These are phyloP conservation scores for Fomitopsis serialis DNA, from an alignment of 768 basidiomycete species.

Conservation along the genomic window DNA sequence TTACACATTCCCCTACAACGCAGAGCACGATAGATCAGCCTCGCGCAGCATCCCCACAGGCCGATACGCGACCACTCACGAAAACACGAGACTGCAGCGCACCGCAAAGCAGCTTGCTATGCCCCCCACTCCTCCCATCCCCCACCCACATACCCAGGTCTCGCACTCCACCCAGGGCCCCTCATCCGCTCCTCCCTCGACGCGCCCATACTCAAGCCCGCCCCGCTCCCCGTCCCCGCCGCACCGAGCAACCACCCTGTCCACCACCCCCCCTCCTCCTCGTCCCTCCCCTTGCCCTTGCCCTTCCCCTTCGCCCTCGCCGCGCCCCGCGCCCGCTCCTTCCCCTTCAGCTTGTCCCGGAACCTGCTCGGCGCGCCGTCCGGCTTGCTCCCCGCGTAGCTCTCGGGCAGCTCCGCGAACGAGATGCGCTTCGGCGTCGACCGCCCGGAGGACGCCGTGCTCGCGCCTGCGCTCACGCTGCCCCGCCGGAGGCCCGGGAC, in stretches of 20 bases:
- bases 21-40: no score
- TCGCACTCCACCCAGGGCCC: slow-evolving; percentile 13
- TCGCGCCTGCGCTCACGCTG: no score
- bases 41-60: no score
- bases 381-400: slow-evolving; percentile 39
- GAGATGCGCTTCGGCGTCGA: slow-evolving; percentile 74
- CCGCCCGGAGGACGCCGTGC: slow-evolving; percentile 39
- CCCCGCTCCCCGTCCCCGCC: slow-evolving; percentile 7
- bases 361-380: slow-evolving; percentile 21
- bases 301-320: slow-evolving; percentile 29
- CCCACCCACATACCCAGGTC: slow-evolving; percentile 16
- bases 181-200: slow-evolving; percentile 1
- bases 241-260: slow-evolving; percentile 25
- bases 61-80: no score
- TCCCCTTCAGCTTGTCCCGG: slow-evolving; percentile 9
- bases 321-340: slow-evolving; percentile 10
- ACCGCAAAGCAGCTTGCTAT: not conserved
- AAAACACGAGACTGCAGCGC: not conserved
- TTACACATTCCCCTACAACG: no score
- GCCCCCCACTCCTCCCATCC: slow-evolving; percentile 23
- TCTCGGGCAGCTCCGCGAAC: slow-evolving; percentile 71
- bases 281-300: slow-evolving; percentile 28
- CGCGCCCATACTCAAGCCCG: slow-evolving; percentile 6
- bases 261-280: slow-evolving; percentile 26
- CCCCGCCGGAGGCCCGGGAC: slow-evolving; percentile 19